A percentile compares a stretch with the other conserved stretches of the same genome.
Evolutionary conservation across 805 yeast species (phyloP).

Genomic region (Ogataea allantospora): DNA sequence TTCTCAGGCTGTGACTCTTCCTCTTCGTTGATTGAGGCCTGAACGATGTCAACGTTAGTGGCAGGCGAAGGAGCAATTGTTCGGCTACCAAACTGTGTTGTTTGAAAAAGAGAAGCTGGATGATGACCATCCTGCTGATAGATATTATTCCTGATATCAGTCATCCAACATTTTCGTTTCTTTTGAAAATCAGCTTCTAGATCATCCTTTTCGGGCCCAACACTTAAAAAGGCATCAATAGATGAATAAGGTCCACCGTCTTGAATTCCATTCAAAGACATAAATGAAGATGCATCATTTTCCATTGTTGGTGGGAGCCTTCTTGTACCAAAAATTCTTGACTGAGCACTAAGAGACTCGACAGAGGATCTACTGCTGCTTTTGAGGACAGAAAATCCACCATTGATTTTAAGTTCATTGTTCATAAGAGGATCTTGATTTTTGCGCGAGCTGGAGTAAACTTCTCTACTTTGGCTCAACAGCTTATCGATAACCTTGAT

Average conservation of each 20-base stretch:
- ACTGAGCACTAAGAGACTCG: background rate
- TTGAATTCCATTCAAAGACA: background rate
- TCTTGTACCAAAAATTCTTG: background rate
- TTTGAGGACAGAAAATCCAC: background rate
- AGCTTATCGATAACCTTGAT: slow-evolving; percentile 45
- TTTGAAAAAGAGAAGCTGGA: background rate
- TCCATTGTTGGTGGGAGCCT: slow-evolving; percentile 1
- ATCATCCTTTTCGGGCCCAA: slow-evolving; percentile 4
- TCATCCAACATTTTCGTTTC: slow-evolving; percentile 1
- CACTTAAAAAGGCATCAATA: slow-evolving; percentile 16
- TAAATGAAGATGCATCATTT: too few species aligned
- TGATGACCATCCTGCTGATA: background rate
- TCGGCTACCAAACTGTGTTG: background rate
- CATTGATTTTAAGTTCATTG: background rate
- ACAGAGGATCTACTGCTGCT: background rate
- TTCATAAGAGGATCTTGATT: background rate
- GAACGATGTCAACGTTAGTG: background rate
- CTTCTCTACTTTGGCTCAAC: slow-evolving; percentile 11
- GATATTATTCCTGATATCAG: too few species aligned
- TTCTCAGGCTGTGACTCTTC: slow-evolving; percentile 11
- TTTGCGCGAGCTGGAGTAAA: background rate
- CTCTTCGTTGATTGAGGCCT: background rate
- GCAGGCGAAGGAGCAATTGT: background rate
- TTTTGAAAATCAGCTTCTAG: background rate
- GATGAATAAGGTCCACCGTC: slow-evolving; percentile 17